Evolutionary conservation across 2,329 filamentous ascomycete genomes (phyloP), one percentile per base, ranked within the genome.

Genomic region (Massarina eburnea): DNA sequence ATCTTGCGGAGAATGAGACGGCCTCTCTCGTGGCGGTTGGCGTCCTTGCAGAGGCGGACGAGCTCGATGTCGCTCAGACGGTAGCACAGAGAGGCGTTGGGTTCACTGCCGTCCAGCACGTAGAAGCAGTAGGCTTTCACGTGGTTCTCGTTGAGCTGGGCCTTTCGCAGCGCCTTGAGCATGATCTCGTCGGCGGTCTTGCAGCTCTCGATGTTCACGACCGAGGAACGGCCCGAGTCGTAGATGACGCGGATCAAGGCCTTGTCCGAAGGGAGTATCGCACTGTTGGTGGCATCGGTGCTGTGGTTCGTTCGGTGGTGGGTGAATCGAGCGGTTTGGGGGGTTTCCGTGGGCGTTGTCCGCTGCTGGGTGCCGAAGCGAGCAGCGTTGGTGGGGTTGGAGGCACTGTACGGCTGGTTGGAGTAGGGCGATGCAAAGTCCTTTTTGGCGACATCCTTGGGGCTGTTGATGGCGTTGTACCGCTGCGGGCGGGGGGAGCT

Each of bases 61-160:
- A 99, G 76, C 67, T 99, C 94, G 4, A 84, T 85, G 62, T 99
- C 94, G 26, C 86, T 85, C 30, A 97, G 78, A 39, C 89, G 84
- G 49, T 91, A 85, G 67, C 89, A 95, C 63, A 91, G 84, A 39
- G 80, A 81, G 22, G 90, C 86, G 57, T 94, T 86, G 1, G 91
- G 85, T 38, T 96, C 90, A 30, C 90, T 76, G 40, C 91, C 92
- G 55, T 89, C 86, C 47, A 97, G 78, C 1, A 96, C 86, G 77
- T 94, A 97, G 74, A 99, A 97, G 75, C 91, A 96, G 73, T 96
- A 97, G 64, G 95, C 96, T 61, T 91, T 84, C 67, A 94, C 88
- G 62, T 96, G 91, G 52, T 92, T 89, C 64, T 96, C 91, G 18
- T 91, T 88, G 22, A 96, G 80, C 32, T 85, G 84, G 53, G 96